These are phyloP conservation scores for Aciculosporium take DNA, from an alignment of 2,329 filamentous ascomycete genomes.

Conservation along the genomic window DNA sequence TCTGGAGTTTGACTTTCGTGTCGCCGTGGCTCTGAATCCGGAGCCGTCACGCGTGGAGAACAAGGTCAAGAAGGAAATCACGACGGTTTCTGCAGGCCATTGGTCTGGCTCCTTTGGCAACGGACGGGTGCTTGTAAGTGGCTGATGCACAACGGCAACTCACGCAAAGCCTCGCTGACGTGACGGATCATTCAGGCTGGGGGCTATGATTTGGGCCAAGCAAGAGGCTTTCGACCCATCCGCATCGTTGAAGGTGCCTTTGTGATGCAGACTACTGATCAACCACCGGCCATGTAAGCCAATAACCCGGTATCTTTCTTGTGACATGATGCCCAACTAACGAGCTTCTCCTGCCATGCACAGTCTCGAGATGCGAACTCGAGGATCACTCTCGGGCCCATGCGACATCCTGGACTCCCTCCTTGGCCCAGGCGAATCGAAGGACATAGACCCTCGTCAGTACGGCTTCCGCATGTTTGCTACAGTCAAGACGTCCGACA, in stretches of 20 bases:
- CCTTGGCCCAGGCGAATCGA: conserved; percentile 22
- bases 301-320: background rate
- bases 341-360: background rate
- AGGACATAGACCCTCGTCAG: conserved; percentile 26
- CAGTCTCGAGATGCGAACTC: conserved; percentile 30
- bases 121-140: conserved; percentile 30
- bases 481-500: conserved; percentile 35
- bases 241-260: conserved; percentile 34
- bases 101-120: conserved; percentile 36
- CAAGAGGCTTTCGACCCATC: conserved; percentile 25
- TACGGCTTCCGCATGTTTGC: conserved; percentile 36
- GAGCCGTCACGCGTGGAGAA: conserved; percentile 28
- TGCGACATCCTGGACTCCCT: conserved; percentile 28
- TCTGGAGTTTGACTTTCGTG: conserved; percentile 35
- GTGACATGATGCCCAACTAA: background rate
- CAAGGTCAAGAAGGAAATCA: conserved; percentile 33
- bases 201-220: conserved; percentile 28
- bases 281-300: conserved; percentile 29
- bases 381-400: conserved; percentile 32
- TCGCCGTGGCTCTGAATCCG: conserved; percentile 31
- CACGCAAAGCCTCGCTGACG: conserved; percentile 7
- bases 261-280: conserved; percentile 32
- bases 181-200: conserved; percentile 18
- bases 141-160: background rate
- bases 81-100: conserved; percentile 30